A percentile compares a stretch with the other conserved stretches of the same genome.
These are phyloP conservation scores for Penicillium sp. DNA, from an alignment of 2,329 filamentous ascomycete genomes.

Conservation along the genomic window DNA sequence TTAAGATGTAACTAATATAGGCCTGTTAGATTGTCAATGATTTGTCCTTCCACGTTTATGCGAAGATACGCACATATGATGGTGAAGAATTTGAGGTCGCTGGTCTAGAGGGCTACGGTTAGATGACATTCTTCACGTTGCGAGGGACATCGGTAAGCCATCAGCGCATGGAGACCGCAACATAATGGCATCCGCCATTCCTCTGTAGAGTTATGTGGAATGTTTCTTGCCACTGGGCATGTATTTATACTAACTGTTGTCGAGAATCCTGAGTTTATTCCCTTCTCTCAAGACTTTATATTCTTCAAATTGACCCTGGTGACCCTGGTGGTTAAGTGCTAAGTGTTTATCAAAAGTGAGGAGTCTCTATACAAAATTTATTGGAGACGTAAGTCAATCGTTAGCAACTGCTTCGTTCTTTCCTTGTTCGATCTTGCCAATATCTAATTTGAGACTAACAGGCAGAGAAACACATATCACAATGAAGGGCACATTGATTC, in stretches of 20 bases:
- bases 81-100: background rate
- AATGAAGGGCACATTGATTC: constrained; percentile 35
- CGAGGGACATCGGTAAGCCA: constrained; percentile 5
- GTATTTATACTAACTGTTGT: constrained; percentile 15
- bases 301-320: constrained; percentile 2
- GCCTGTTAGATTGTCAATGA: too few relatives aligned
- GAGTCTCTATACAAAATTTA: background rate
- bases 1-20: background rate
- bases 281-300: background rate
- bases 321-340: constrained; percentile 16
- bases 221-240: constrained; percentile 5
- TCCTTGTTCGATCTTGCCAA: background rate
- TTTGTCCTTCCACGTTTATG: rapidly evolving
- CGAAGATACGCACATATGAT: background rate
- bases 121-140: constrained; percentile 26
- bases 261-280: background rate
- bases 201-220: constrained; percentile 15
- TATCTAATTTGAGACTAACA: constrained; percentile 1
- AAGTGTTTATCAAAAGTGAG: constrained; percentile 5
- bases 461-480: constrained; percentile 3
- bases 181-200: constrained; percentile 23
- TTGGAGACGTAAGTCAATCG: background rate
- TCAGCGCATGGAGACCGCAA: background rate
- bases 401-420: background rate
- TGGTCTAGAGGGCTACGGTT: background rate